These are phyloP conservation scores for Periconia sp. DNA, from an alignment of 2,329 filamentous ascomycete species.

Conservation along the genomic window DNA sequence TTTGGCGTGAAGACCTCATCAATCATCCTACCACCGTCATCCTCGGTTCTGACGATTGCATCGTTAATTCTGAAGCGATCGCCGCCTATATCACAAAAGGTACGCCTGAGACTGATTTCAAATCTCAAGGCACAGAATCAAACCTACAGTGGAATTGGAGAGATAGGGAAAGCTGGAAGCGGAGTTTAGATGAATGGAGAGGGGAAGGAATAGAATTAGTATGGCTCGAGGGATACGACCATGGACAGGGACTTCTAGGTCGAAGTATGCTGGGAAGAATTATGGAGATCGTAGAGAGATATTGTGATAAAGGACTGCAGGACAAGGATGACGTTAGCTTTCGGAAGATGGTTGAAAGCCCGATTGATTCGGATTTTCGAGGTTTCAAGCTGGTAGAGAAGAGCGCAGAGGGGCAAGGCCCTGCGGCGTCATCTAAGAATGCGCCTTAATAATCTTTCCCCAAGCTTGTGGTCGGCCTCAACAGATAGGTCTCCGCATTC, in stretches of 20 bases:
- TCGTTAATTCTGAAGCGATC: constrained; percentile 64
- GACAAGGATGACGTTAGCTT: too few species aligned
- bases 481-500: too few species aligned
- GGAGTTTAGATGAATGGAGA: constrained; percentile 34
- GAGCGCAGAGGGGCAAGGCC: too few species aligned
- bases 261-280: constrained; percentile 5
- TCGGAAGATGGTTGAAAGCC: too few species aligned
- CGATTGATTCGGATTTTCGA: too few species aligned
- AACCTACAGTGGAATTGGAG: constrained; percentile 10
- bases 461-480: too few species aligned
- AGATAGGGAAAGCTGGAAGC: constrained; percentile 21
- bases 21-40: constrained; percentile 59
- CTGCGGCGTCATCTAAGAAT: too few species aligned
- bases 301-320: constrained; percentile 7
- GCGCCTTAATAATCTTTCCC: too few species aligned
- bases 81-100: constrained; percentile 57
- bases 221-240: constrained; percentile 65
- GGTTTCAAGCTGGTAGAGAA: too few species aligned
- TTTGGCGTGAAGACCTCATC: constrained; percentile 68
- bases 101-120: neutral
- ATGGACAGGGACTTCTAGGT: constrained; percentile 57
- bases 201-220: constrained; percentile 60
- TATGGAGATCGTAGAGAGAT: constrained; percentile 8
- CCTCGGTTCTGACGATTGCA: constrained; percentile 64
- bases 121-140: neutral